Conservation (phyloP, 148 eudicot genomes). For the Limonium bicolor region DNA sequence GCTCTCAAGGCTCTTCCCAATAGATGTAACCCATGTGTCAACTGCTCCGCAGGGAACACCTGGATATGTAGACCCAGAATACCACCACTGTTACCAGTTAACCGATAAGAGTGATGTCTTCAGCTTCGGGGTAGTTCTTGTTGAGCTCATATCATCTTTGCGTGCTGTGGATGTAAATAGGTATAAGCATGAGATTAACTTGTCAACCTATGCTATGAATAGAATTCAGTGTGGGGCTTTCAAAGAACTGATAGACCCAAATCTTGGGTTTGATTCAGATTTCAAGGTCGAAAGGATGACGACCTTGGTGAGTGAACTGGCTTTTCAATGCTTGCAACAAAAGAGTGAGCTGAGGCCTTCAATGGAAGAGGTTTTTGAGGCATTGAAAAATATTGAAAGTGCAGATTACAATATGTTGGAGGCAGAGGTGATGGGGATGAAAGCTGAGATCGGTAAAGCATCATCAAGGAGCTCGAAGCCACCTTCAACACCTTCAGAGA, state of each 20-base stretch:
- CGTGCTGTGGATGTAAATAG: slow-evolving; percentile 36
- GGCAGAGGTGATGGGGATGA: background rate
- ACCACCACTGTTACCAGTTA: slow-evolving; percentile 35
- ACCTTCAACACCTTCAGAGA: slow-evolving; percentile 6
- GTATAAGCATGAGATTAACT: slow-evolving; percentile 27
- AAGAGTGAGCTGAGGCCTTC: slow-evolving; percentile 40
- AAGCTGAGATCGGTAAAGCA: background rate
- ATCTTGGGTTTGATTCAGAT: slow-evolving; percentile 21
- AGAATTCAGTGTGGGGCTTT: slow-evolving; percentile 19
- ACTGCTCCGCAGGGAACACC: slow-evolving; percentile 64
- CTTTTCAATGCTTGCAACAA: slow-evolving; percentile 32
- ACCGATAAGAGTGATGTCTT: slow-evolving; percentile 52
- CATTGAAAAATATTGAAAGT: slow-evolving; percentile 11
- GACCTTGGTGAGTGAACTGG: slow-evolving; percentile 28
- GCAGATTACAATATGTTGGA: slow-evolving; percentile 7
- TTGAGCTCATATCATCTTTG: slow-evolving; percentile 46
- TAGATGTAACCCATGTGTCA: slow-evolving; percentile 33
- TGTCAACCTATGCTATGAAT: slow-evolving; percentile 33
- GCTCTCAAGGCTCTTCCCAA: slow-evolving; percentile 40
- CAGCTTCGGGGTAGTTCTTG: slow-evolving; percentile 43
- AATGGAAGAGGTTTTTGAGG: slow-evolving; percentile 28
- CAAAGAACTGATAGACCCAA: slow-evolving; percentile 26
- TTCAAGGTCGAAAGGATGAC: slow-evolving; percentile 20
- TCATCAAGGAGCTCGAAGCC: background rate
- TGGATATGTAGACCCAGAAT: slow-evolving; percentile 46